Evolutionary conservation across 345 rosid genomes (phyloP), one percentile per base, ranked within the genome.

Genomic region (Balakata baccata): DNA sequence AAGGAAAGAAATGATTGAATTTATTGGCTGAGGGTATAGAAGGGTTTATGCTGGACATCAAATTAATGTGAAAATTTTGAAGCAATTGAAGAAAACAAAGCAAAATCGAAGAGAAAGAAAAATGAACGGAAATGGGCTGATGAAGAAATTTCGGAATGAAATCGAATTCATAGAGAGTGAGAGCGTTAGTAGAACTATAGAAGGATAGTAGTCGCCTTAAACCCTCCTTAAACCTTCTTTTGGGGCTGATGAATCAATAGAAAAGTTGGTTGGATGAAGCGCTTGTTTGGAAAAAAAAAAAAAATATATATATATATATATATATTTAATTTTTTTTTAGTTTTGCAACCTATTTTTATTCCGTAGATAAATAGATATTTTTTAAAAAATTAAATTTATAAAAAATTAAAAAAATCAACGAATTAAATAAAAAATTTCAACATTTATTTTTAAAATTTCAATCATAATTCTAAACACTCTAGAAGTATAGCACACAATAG

Each of bases 41-140:
- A 79, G 85, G 75, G 63, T 80, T 85, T 46, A 72, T 38, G 76
- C 68, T 75, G 90, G 84, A 86, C 97, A 92, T 92, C 85, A 89
- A 90, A 86, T 51, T 70, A 41, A 14, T 13, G 13, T 29, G n/a
- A 52, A 63, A 17, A 2, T 20, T 56, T 17, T 29, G 7, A 71
- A 38, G 70, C 13, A 70, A 56, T 8, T 14, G 11, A 18, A 17
- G 5, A 22, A 63, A 43, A 7, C 0, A 43, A 3, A 49, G 41
- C 11, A 51, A 16, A 67, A 67, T 49, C 38, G 41, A 29, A 67
- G 45, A 20, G 50, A 43, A 2, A 41, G 10, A 64, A 20, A 64
- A 7, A 66, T 10, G 47, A 69, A 41, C 18, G 50, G 75, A 57
- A 67, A 49, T 70, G 73, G 43, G 53, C 25, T 62, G 63, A 60